Percentiles rank a stretch among this genome's conserved stretches.
phyloP scores from a whole-genome alignment of 1,139 yeast genomes.

The Kazachstania sp. region DNA sequence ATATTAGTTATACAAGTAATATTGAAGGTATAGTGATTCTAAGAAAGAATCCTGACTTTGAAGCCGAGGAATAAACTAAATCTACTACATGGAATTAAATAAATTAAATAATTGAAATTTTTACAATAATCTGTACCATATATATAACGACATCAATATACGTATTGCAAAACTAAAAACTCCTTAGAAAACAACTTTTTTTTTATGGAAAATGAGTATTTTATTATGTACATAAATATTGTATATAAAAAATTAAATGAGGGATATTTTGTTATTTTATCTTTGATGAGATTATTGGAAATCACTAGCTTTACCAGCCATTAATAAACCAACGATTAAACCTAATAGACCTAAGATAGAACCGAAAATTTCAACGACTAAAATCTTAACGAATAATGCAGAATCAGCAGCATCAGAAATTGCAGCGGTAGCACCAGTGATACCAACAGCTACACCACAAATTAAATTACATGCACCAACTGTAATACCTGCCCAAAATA shows the following conservation, averaged over 20 bases:
- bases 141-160: too few relatives aligned
- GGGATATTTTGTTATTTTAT: background rate
- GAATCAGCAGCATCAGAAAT: slow-evolving; percentile 97
- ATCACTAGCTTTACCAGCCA: slow-evolving; percentile 93
- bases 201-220: too few relatives aligned
- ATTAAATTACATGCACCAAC: slow-evolving; percentile 89
- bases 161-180: background rate
- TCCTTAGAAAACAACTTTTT: too few relatives aligned
- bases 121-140: background rate
- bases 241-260: slow-evolving; percentile 1
- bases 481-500: slow-evolving; percentile 98
- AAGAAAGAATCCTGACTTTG: slow-evolving; percentile 80
- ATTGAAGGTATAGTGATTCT: slow-evolving; percentile 91
- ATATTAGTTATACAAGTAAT: slow-evolving; percentile 69
- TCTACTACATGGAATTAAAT: background rate
- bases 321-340: slow-evolving; percentile 87
- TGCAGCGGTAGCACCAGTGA: slow-evolving; percentile 98
- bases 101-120: background rate
- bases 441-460: slow-evolving; percentile 96
- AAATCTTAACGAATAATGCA: slow-evolving; percentile 85
- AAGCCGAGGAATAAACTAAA: slow-evolving; percentile 42
- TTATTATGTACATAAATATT: background rate
- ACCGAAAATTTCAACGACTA: slow-evolving; percentile 95
- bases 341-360: slow-evolving; percentile 92
- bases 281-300: slow-evolving; percentile 37